A percentile compares a stretch with the other conserved stretches of the same genome.
Conservation (phyloP, 2,329 filamentous ascomycete genomes). For the Neonectria neomacrospora region DNA sequence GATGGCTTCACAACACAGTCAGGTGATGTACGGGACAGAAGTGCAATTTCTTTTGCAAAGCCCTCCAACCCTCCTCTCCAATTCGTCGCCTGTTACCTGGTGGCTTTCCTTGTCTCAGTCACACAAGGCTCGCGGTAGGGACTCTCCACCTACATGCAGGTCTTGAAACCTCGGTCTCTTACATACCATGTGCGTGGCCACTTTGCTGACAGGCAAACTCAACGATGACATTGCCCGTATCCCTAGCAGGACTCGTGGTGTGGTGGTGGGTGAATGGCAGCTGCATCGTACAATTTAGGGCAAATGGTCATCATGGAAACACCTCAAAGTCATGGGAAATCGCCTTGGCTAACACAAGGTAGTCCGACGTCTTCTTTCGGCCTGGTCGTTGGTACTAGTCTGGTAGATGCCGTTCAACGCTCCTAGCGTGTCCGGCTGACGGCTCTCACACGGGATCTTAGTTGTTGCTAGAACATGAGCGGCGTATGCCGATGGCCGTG, state of each 20-base stretch:
- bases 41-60: not conserved
- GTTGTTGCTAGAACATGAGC: too few species aligned
- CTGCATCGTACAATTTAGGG: not conserved
- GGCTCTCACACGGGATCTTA: not conserved
- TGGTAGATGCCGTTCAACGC: not conserved
- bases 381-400: not conserved
- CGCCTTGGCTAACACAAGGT: too few species aligned
- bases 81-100: not conserved
- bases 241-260: too few species aligned
- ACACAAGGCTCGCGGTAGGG: not conserved
- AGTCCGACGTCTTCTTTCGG: not conserved
- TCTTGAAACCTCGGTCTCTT: not conserved
- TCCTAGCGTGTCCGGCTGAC: not conserved
- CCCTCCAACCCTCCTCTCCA: not conserved
- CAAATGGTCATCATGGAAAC: not conserved
- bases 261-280: too few species aligned
- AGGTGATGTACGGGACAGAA: not conserved
- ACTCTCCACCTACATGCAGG: not conserved
- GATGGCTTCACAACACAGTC: too few species aligned
- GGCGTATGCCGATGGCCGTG: too few species aligned
- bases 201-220: too few species aligned
- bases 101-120: not conserved
- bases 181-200: too few species aligned
- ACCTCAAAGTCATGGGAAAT: not conserved
- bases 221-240: too few species aligned